phyloP scores from a whole-genome alignment of 805 yeast genomes.

The Metschnikowia matae region DNA sequence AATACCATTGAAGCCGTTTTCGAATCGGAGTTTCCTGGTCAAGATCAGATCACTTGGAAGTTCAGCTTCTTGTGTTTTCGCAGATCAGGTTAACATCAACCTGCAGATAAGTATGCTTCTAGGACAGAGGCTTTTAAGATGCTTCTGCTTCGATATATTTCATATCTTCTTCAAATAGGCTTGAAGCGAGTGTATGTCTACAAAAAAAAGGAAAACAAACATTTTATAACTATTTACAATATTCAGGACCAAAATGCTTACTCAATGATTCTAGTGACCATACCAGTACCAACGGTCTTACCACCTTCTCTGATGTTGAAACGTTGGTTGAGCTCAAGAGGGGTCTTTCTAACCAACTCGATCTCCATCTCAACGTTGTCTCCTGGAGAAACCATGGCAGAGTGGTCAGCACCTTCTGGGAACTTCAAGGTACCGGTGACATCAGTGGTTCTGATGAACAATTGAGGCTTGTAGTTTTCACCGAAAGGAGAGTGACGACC shows the following conservation, averaged over 20 bases:
- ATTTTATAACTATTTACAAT: slow-evolving; percentile 6
- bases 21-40: neutral
- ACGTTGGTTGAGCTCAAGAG: slow-evolving; percentile 94
- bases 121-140: neutral
- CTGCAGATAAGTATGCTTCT: neutral
- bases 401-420: slow-evolving; percentile 83
- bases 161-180: too few relatives aligned
- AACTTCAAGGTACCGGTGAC: slow-evolving; percentile 86
- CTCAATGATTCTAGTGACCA: slow-evolving; percentile 87
- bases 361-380: slow-evolving; percentile 97
- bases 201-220: neutral
- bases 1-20: slow-evolving; percentile 10
- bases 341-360: slow-evolving; percentile 84
- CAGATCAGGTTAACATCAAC: neutral
- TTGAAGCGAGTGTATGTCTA: neutral
- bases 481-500: slow-evolving; percentile 98
- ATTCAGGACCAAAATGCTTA: slow-evolving; percentile 22
- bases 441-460: slow-evolving; percentile 94
- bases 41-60: neutral
- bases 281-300: slow-evolving; percentile 97
- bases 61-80: slow-evolving; percentile 1
- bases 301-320: slow-evolving; percentile 99
- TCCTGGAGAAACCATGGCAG: slow-evolving; percentile 94
- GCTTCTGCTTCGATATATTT: too few relatives aligned
- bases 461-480: slow-evolving; percentile 96